Percentiles rank a stretch among this genome's conserved stretches.
These are phyloP conservation scores for Talaromyces trachyspermus DNA, from an alignment of 495 filamentous ascomycete species.

Conservation along the genomic window DNA sequence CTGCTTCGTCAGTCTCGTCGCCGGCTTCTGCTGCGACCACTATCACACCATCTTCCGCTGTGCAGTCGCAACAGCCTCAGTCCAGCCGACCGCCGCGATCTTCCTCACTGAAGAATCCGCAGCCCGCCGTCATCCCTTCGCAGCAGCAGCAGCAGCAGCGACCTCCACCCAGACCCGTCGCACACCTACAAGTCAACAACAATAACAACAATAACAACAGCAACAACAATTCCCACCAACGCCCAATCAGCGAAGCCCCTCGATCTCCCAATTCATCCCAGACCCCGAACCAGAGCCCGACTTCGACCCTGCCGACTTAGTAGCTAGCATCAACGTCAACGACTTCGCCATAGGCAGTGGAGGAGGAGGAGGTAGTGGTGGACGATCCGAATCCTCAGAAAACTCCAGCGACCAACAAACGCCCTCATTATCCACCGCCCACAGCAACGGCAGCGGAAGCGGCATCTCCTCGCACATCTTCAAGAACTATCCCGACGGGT, in stretches of 20 bases:
- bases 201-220: no score
- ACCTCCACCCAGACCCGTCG: no score
- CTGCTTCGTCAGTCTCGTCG: constrained; percentile 6
- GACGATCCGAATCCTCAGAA: constrained; percentile 8
- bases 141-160: constrained; percentile 8
- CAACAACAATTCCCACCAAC: constrained; percentile 4
- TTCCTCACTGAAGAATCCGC: not conserved
- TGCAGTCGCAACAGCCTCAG: not conserved
- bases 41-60: constrained; percentile 1
- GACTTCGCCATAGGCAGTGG: no score
- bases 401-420: constrained; percentile 14
- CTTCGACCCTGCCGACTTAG: constrained; percentile 8
- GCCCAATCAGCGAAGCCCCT: constrained; percentile 14
- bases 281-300: constrained; percentile 23
- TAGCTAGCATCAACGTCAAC: no score
- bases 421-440: not conserved
- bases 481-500: not conserved
- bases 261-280: constrained; percentile 34
- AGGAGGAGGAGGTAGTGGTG: constrained; percentile 17
- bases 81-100: not conserved
- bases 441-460: not conserved
- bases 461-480: not conserved
- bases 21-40: constrained; percentile 5
- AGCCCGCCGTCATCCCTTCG: not conserved
- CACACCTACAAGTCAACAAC: no score